Evolutionary conservation across 192 early-diverging fungal species (phyloP), one percentile per base, ranked within the genome.

Genomic region (Coemansia reversa): DNA sequence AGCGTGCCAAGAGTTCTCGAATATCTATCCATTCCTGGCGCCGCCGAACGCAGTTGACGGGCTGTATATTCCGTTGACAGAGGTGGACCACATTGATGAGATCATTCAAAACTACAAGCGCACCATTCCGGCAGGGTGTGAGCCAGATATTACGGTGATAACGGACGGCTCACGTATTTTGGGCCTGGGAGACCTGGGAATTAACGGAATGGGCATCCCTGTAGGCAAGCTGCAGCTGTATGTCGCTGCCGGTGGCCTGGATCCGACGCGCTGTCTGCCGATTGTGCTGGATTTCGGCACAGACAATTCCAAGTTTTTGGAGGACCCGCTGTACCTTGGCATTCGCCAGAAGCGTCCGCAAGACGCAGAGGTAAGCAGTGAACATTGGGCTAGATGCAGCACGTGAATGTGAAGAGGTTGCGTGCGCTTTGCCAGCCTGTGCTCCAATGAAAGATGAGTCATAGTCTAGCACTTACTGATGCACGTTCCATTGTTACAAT

Each of bases 141-240:
- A 76, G 23, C 90, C 90, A 19, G 86, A 94, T 60, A 95, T 94
- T 58, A 85, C 90, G n/a, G 96, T 98, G 35, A 92, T 98, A 60
- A 94, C 94, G 3, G 96, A 98, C 73, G 94, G 96, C 25, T 92
- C 90, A 27, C 88, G 94, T 61, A 95, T 98, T 66, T 83, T 98
- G 42, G 96, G 96, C 22, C 85, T 96, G 23, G 96, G 96, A 56
- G 95, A 97, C 72, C 85, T 94, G 32, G 96, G 95, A 70, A 87
- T 96, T 53, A 93, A 93, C 74, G 96, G 96, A 42, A 93, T 96
- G 88, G 93, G 94, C 51, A 98, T 98, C 65, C 91, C 93, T 18
- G 90, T 96, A 28, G 94, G 94, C 72, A 98, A 96, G 75, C 89
- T 98, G 33, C 93, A 93, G 64, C 85, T 98, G 27, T 97, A 96